Base-by-base conservation (phyloP, 2,329 filamentous ascomycete genomes). In the Pseudogymnoascus pannorum region DNA sequence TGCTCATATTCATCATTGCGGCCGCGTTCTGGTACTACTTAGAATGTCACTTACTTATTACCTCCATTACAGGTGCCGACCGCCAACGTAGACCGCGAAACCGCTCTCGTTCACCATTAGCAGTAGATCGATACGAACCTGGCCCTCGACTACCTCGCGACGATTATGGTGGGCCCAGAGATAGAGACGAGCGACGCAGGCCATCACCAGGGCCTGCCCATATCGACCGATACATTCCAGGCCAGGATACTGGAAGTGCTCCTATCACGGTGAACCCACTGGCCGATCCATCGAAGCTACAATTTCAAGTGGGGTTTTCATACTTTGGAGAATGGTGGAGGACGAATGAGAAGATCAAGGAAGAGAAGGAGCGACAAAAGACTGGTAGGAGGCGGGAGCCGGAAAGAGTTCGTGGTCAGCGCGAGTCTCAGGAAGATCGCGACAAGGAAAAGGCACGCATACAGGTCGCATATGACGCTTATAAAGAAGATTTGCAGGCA, bases 251-350 rank as follows among this genome's bases (percentile, higher is more conserved):
- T 62, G 70, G 71, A 33, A 76, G 78, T 22, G 73, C 81, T 29
- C 77, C 81, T 7, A 74, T 81, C 12, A 77, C 78, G 1, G 74
- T 78, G 16, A 92, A 92, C 66, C 88, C 88, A 7, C 76, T 93
- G 2, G 79, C 83, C 11, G 88, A 93, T 64, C 89, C 89, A 1
- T 79, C 88, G 67, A 84, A 84, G 64, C 79, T 93, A 8, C 84
- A 88, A 2, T 92, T 88, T 65, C 89, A 93, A 71, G 89, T 92
- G 61, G 89, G 89, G 1, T 93, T 93, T 74, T 92, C 89, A 12
- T 93, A 88, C 73, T 93, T 91, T 68, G 87, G 89, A 16, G 89
- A 93, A 73, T 93, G 89, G 89, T 93, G 89, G 89, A 84, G 89
- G 64, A 79, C 87, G 66, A 91, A 92, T 67, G 88, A 92, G 72